These are phyloP conservation scores for Elongisporangium prolatum DNA, from an alignment of 352 stramenopile species.

Conservation along the genomic window DNA sequence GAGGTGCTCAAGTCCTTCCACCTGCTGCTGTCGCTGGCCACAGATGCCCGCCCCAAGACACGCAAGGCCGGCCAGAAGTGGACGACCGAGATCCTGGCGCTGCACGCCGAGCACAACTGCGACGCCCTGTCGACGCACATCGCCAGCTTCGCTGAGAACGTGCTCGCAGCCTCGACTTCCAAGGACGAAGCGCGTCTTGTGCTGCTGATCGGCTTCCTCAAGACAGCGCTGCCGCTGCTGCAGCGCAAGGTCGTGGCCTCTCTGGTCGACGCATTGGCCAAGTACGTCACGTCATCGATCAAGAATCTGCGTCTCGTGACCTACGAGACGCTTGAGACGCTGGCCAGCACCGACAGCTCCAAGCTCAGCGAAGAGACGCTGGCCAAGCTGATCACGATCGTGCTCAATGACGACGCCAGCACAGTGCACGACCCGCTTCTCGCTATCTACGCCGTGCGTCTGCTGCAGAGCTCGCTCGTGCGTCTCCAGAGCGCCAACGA, in stretches of 20 bases:
- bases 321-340: constrained; percentile 63
- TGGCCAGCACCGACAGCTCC: constrained; percentile 45
- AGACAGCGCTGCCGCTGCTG: constrained; percentile 67
- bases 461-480: constrained; percentile 57
- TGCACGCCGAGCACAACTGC: constrained; percentile 63
- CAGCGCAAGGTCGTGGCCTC: constrained; percentile 78
- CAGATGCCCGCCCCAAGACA: constrained; percentile 79
- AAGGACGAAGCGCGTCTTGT: constrained; percentile 77
- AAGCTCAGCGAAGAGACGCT: constrained; percentile 67
- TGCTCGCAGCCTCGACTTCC: constrained; percentile 51
- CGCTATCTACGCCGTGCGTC: constrained; percentile 61
- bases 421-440: constrained; percentile 56
- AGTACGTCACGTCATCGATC: constrained; percentile 67
- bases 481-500: constrained; percentile 58
- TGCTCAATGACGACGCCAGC: constrained; percentile 60
- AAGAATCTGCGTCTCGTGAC: constrained; percentile 79
- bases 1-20: constrained; percentile 77
- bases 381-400: constrained; percentile 46
- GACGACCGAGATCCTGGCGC: constrained; percentile 66
- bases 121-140: constrained; percentile 84
- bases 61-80: constrained; percentile 76
- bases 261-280: constrained; percentile 65
- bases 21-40: constrained; percentile 68
- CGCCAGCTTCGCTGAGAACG: constrained; percentile 82
- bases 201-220: constrained; percentile 78